A percentile compares a stretch with the other conserved stretches of the same genome.
phyloP scores from a whole-genome alignment of 257 asterid genomes.

The Ligustrum vulgare region DNA sequence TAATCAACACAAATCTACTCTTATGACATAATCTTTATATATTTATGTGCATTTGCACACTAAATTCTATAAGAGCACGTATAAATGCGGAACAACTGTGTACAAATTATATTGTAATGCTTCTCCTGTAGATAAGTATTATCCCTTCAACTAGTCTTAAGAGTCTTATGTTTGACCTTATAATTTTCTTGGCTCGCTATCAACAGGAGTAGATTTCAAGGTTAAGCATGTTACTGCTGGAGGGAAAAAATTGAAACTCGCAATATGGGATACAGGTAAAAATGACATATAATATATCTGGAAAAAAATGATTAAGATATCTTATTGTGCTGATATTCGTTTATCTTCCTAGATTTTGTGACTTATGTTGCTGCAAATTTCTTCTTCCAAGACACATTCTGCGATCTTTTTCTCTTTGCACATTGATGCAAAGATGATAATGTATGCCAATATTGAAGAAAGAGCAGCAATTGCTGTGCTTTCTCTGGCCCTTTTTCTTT shows the following conservation, averaged over 20 bases:
- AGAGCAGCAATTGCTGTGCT: background rate
- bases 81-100: background rate
- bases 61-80: background rate
- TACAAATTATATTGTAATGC: background rate
- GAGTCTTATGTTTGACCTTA: constrained; percentile 2
- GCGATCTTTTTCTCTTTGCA: background rate
- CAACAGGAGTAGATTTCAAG: constrained; percentile 93
- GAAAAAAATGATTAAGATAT: background rate
- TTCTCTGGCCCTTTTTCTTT: background rate
- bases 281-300: background rate
- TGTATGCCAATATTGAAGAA: background rate
- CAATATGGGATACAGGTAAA: constrained; percentile 99
- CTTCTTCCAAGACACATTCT: background rate
- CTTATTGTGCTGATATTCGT: background rate
- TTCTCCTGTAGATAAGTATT: background rate
- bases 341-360: background rate
- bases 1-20: background rate
- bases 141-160: background rate
- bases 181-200: constrained; percentile 4
- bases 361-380: background rate
- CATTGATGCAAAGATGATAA: background rate
- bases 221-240: constrained; percentile 86
- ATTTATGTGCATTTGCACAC: background rate
- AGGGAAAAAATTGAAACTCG: constrained; percentile 95
- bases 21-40: background rate